These are phyloP conservation scores for Allium cepa DNA, from an alignment of 106 monocot genomes.

Conservation along the genomic window DNA sequence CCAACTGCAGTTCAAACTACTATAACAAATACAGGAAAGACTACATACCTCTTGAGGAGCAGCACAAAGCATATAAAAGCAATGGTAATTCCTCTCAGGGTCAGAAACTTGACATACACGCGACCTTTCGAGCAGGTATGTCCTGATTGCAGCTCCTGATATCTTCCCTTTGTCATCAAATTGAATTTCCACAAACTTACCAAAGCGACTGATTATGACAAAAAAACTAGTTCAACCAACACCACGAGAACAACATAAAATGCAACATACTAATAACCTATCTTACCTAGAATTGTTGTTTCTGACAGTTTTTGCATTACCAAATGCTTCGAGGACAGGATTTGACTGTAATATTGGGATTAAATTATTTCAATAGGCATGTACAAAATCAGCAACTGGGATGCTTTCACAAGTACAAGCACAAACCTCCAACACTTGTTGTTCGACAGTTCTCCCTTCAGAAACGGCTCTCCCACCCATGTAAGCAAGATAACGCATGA, in stretches of 20 bases:
- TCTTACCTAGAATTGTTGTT: conserved; percentile 87
- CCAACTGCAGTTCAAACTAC: background rate
- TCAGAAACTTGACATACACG: conserved; percentile 65
- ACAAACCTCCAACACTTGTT: conserved; percentile 79
- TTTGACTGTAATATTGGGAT: conserved; percentile 53
- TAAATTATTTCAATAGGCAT: background rate
- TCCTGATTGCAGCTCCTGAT: conserved; percentile 68
- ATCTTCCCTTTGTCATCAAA: conserved; percentile 49
- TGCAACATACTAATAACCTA: background rate
- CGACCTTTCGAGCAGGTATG: conserved; percentile 65
- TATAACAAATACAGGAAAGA: background rate
- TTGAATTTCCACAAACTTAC: conserved; percentile 71
- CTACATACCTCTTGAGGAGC: conserved; percentile 41
- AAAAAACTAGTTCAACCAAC: background rate
- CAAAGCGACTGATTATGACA: conserved; percentile 45
- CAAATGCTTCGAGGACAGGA: conserved; percentile 96
- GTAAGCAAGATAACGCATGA: conserved; percentile 90
- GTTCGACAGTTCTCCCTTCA: conserved; percentile 70
- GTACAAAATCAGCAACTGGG: background rate
- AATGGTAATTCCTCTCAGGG: conserved; percentile 72
- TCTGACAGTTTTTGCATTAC: conserved; percentile 91
- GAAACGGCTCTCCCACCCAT: conserved; percentile 77
- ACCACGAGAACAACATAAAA: background rate
- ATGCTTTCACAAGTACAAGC: background rate
- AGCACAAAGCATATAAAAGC: conserved; percentile 66